A percentile compares a stretch with the other conserved stretches of the same genome.
phyloP scores from a whole-genome alignment of 2,329 filamentous ascomycete species.

The Colletotrichum sp. region DNA sequence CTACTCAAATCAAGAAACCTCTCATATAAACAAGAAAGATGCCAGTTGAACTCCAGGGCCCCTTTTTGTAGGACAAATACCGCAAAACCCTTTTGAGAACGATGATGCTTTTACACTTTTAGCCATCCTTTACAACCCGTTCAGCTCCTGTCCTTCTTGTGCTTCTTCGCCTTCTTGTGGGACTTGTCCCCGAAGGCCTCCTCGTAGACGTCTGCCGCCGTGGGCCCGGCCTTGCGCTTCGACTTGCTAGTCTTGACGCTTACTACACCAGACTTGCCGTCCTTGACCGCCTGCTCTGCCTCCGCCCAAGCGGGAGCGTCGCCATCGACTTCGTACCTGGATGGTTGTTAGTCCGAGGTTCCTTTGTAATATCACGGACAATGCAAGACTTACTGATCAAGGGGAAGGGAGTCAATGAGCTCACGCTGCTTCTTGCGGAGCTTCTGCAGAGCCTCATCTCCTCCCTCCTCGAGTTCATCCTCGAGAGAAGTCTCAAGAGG shows the following conservation, averaged over 20 bases:
- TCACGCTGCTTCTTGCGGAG: constrained; percentile 83
- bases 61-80: constrained; percentile 1
- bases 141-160: constrained; percentile 28
- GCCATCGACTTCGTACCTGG: constrained; percentile 69
- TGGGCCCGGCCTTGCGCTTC: constrained; percentile 74
- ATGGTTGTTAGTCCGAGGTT: constrained; percentile 5
- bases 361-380: background rate
- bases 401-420: constrained; percentile 86
- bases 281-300: constrained; percentile 78
- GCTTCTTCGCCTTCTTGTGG: constrained; percentile 60
- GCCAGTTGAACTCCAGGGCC: constrained; percentile 14
- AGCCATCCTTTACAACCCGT: background rate
- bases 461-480: constrained; percentile 85
- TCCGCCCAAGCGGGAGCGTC: constrained; percentile 68
- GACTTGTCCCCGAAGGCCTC: constrained; percentile 59
- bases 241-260: constrained; percentile 80
- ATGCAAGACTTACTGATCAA: constrained; percentile 73
- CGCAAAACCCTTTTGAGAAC: background rate
- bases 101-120: constrained; percentile 17
- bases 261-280: constrained; percentile 68
- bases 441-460: constrained; percentile 73
- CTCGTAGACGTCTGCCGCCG: constrained; percentile 67
- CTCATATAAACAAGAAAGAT: background rate
- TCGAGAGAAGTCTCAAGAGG: constrained; percentile 75
- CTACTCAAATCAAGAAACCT: background rate